Base-by-base conservation (phyloP, 2,329 filamentous ascomycete species). In the Laburnicola sp. region DNA sequence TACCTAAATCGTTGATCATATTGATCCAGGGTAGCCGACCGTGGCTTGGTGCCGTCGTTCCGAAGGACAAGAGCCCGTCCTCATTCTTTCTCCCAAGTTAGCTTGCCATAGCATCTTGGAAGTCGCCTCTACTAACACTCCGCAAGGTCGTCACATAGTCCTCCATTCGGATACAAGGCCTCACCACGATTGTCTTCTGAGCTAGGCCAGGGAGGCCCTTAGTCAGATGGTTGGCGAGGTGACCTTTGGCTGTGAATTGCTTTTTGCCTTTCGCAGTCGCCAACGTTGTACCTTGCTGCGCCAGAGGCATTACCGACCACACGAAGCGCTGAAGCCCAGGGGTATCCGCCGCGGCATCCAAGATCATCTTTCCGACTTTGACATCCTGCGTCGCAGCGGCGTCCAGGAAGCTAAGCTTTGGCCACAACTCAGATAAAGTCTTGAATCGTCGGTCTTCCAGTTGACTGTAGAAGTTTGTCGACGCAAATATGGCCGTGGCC, bases 401-500 rank as follows among this genome's bases (percentile, higher is more conserved):
- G 4, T 16, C n/a, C 6, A 7, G 3, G 10, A 27, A 25, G 26
- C 34, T 34, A 6, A 1, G 6, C n/a, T 3, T 40, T 22, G 32
- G 36, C 2, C 38, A 21, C 8, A 43, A 23, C 1, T 35, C 8
- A 28, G 4, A 21, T 6, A n/a, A n/a, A 3, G 39, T 6, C 9
- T 38, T 42, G 3, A 16, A 2, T 31, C 37, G 23, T 9, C 32
- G 47, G 31, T 49, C 39, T 5, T 10, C 11, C 5, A 43, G 11
- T 3, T 9, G 3, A 9, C 21, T 30, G 35, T 45, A 22, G 35
- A 34, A 64, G 43, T 72, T 65, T 6, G 70, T 74, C 31, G 66
- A 58, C 37, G 58, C 56, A 64, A 74, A 76, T 57, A 76, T 72
- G 50, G 51, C 58, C 27, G 58, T 56, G 9, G 73, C 70, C 30